A percentile compares a stretch with the other conserved stretches of the same genome.
These are phyloP conservation scores for Kodamaea fukazawae DNA, from an alignment of 805 yeast genomes.

Conservation along the genomic window DNA sequence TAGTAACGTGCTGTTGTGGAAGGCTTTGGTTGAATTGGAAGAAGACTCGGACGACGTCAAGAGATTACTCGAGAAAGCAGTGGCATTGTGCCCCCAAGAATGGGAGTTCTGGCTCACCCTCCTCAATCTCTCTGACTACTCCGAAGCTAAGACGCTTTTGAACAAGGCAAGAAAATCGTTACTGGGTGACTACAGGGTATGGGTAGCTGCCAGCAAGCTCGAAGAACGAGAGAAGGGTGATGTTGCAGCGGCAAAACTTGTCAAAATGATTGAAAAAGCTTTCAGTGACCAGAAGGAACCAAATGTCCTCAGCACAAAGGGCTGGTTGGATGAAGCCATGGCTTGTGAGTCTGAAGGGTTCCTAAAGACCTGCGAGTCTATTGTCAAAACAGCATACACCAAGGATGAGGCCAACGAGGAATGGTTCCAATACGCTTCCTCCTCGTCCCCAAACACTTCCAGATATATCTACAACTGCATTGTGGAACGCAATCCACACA, in stretches of 20 bases:
- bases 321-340: slow-evolving; percentile 60
- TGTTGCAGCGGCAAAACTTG: slow-evolving; percentile 43
- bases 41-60: slow-evolving; percentile 45
- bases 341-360: slow-evolving; percentile 49
- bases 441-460: slow-evolving; percentile 30
- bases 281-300: slow-evolving; percentile 19
- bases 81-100: slow-evolving; percentile 63
- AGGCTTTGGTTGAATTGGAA: slow-evolving; percentile 59
- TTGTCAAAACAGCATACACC: slow-evolving; percentile 43
- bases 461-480: slow-evolving; percentile 48
- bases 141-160: slow-evolving; percentile 53
- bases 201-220: slow-evolving; percentile 68
- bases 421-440: slow-evolving; percentile 1
- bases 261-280: slow-evolving; percentile 29
- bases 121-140: slow-evolving; percentile 43
- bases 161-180: slow-evolving; percentile 59
- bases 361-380: slow-evolving; percentile 49
- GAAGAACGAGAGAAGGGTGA: slow-evolving; percentile 52
- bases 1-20: slow-evolving; percentile 62
- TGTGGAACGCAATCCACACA: slow-evolving; percentile 46
- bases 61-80: slow-evolving; percentile 60
- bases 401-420: slow-evolving; percentile 15
- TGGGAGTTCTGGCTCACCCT: slow-evolving; percentile 65
- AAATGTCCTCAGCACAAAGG: slow-evolving; percentile 20
- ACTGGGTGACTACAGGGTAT: slow-evolving; percentile 49